phyloP scores from a whole-genome alignment of 305 asterid species.

The Fraxinus angustifolia region DNA sequence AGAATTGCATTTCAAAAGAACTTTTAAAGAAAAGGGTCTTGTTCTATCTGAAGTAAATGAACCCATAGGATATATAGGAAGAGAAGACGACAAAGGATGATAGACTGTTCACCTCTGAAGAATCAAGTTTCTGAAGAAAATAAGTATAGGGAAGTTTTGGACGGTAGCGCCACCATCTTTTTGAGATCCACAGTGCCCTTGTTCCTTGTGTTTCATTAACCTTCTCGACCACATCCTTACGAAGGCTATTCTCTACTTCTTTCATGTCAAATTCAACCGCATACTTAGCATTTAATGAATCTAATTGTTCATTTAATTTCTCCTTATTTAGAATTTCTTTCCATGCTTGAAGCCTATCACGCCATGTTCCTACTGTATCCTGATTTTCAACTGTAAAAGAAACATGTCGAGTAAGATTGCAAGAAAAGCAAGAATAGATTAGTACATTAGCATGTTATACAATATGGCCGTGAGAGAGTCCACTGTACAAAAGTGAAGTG shows the following conservation, averaged over 20 bases:
- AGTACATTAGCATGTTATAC: neutral
- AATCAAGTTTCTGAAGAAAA: conserved; percentile 93
- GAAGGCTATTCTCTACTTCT: conserved; percentile 93
- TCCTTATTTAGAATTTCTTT: conserved; percentile 74
- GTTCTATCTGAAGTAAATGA: neutral
- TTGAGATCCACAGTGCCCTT: conserved; percentile 90
- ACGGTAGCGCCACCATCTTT: conserved; percentile 99
- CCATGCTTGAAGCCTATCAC: conserved; percentile 83
- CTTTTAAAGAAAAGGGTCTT: conserved; percentile 7
- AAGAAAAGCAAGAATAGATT: neutral
- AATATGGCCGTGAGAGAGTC: neutral
- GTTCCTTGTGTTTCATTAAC: conserved; percentile 57
- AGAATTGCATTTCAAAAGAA: conserved; percentile 13
- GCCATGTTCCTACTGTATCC: conserved; percentile 77
- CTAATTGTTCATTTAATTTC: conserved; percentile 66
- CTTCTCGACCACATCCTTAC: conserved; percentile 77
- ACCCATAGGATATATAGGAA: conserved; percentile 13
- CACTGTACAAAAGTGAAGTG: neutral
- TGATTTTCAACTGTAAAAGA: conserved; percentile 44
- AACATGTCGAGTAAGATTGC: conserved; percentile 19
- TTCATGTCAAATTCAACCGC: conserved; percentile 95
- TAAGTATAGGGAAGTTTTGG: conserved; percentile 96
- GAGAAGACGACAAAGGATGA: conserved; percentile 13
- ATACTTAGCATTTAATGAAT: conserved; percentile 62
- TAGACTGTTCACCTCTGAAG: conserved; percentile 66